Conservation (phyloP, 129 eudicot species). For the Flaveria linearis region DNA sequence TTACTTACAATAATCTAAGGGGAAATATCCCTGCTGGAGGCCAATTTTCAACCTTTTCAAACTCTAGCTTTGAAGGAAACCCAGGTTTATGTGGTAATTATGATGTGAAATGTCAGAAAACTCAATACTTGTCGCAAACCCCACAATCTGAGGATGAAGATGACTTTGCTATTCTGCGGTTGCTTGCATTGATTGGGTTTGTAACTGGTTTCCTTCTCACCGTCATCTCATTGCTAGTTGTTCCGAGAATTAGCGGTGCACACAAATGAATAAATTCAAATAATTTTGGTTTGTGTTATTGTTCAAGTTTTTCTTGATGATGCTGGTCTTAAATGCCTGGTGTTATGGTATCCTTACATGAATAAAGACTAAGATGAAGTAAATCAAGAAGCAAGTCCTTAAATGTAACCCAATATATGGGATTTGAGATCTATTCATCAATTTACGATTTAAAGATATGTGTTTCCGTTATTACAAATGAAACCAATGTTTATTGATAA, state of each 20-base stretch:
- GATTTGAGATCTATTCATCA: too few species aligned
- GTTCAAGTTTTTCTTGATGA: too few species aligned
- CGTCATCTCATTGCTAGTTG: slow-evolving; percentile 32
- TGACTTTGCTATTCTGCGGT: slow-evolving; percentile 25
- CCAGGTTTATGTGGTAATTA: slow-evolving; percentile 34
- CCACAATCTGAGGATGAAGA: not conserved
- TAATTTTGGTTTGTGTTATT: too few species aligned
- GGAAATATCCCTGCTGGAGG: slow-evolving; percentile 51
- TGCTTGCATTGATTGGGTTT: slow-evolving; percentile 45
- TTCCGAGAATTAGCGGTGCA: slow-evolving; percentile 22
- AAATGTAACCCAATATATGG: too few species aligned
- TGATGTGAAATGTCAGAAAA: not conserved
- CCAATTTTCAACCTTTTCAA: slow-evolving; percentile 50
- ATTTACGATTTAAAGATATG: too few species aligned
- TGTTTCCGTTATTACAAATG: too few species aligned
- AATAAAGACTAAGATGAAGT: too few species aligned
- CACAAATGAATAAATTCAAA: too few species aligned
- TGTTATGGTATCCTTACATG: too few species aligned
- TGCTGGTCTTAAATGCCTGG: too few species aligned
- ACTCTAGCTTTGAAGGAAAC: slow-evolving; percentile 61
- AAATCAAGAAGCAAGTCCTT: too few species aligned
- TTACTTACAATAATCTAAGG: slow-evolving; percentile 50
- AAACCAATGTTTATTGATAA: too few species aligned
- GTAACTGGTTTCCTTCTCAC: slow-evolving; percentile 43
- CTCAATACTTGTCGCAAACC: not conserved